Conservation (phyloP, 495 filamentous ascomycete genomes). For the Penicillium herquei region DNA sequence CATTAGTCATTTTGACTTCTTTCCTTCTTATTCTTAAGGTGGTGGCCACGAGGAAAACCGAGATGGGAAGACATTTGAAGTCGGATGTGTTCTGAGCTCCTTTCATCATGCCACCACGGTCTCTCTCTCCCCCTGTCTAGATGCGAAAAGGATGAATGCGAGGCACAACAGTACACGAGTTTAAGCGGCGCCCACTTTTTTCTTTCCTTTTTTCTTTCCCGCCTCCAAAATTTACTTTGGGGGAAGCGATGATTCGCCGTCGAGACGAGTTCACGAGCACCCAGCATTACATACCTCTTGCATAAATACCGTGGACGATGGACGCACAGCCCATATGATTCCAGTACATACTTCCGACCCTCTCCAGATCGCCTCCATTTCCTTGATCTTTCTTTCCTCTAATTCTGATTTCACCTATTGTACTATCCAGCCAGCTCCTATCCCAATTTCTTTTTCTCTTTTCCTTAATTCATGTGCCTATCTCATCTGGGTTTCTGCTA, state of each 20-base stretch:
- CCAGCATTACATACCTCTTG: slow-evolving; percentile 15
- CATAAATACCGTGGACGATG: slow-evolving; percentile 15
- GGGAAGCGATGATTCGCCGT: slow-evolving; percentile 9
- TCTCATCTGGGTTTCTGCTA: slow-evolving; percentile 1
- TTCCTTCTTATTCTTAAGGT: slow-evolving; percentile 21
- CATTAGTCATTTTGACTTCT: slow-evolving; percentile 38
- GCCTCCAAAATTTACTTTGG: background rate
- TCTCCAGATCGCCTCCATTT: slow-evolving; percentile 3
- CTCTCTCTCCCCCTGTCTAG: background rate
- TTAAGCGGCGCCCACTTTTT: too few relatives aligned
- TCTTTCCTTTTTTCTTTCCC: too few relatives aligned
- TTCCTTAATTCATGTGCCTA: slow-evolving; percentile 7
- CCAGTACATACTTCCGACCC: slow-evolving; percentile 17
- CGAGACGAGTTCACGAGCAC: slow-evolving; percentile 20
- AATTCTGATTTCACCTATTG: slow-evolving; percentile 13
- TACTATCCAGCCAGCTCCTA: slow-evolving; percentile 14
- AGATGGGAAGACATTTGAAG: slow-evolving; percentile 4
- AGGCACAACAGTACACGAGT: slow-evolving; percentile 2
- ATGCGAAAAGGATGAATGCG: slow-evolving; percentile 1
- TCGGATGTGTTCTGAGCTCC: background rate
- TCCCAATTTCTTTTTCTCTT: background rate
- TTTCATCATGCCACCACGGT: background rate
- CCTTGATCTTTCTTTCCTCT: slow-evolving; percentile 9
- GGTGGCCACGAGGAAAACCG: slow-evolving; percentile 14
- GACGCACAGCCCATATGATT: slow-evolving; percentile 5